Evolutionary conservation across 306 rosid genomes (phyloP), one percentile per base, ranked within the genome.

Genomic region (Trichosanthes truncata): DNA sequence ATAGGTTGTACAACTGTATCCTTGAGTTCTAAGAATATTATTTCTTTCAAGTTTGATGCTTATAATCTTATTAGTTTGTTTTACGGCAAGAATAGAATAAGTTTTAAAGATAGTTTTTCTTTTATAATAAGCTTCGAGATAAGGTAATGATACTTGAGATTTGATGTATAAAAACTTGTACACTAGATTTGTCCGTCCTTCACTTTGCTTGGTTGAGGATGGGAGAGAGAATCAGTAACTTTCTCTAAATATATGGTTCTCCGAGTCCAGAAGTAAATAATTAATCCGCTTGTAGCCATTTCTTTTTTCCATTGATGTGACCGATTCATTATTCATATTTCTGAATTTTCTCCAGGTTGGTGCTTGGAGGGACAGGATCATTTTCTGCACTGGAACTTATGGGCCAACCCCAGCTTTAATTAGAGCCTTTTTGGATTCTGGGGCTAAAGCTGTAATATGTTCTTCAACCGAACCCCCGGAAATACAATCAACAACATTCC

Each of bases 291-390:
- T 65, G 51, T 74, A 84, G 8, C 74, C 59, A 35, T 63, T 78
- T 65, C 56, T 25, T 68, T 82, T 25, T 83, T 60, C n/a, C 56
- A 17, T 79, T 63, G 61, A 72, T 45, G 40, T 51, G 41, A 29
- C 65, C 78, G 38, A 75, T 38, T 20, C 73, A 66, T 68, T 35
- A 52, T 76, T 63, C 10, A 11, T 74, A 79, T 85, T 36, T 84
- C 86, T 74, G 63, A 80, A 43, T 38, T 84, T 69, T 82, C 60
- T 66, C 25, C 74, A 96, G 99, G 96, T 90, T 85, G 99, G 99
- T 90, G 98, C 97, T 80, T 96, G 98, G 99, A 90, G 96, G 89
- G 98, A 96, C 85, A 88, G 97, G 84, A 96, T 96, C 79, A 91
- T 96, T 77, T 79, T 93, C 78, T 91, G 96, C 89, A 89, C 98